phyloP scores from a whole-genome alignment of 192 early-diverging fungal genomes.

The Coemansia sp. region DNA sequence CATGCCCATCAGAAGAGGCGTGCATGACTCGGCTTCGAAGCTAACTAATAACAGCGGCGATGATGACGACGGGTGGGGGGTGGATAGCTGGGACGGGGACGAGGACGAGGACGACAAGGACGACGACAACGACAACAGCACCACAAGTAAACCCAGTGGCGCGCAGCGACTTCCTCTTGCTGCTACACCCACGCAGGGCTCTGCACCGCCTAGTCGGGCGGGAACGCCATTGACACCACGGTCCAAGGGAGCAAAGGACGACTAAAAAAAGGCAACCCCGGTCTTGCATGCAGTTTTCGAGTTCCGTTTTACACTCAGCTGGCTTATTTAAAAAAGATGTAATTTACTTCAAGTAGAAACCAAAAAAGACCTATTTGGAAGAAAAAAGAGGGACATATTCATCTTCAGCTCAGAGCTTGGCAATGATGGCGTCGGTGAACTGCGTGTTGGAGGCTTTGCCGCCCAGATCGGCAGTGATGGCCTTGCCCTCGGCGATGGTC shows the following conservation, averaged over 20 bases:
- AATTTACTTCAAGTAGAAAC: background rate
- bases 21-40: background rate
- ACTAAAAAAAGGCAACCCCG: no score
- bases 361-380: background rate
- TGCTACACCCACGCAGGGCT: slow-evolving; percentile 1
- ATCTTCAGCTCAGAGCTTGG: slow-evolving; percentile 55
- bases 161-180: slow-evolving; percentile 2
- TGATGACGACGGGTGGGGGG: slow-evolving; percentile 19
- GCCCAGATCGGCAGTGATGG: slow-evolving; percentile 88
- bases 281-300: no score
- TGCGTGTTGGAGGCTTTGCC: slow-evolving; percentile 78
- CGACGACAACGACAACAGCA: background rate
- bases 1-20: background rate
- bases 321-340: background rate
- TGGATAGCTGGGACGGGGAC: slow-evolving; percentile 28
- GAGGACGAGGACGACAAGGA: background rate
- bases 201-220: background rate
- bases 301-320: no score
- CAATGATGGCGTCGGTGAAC: slow-evolving; percentile 86
- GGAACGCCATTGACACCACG: background rate
- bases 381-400: background rate
- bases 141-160: no score
- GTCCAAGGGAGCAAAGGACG: slow-evolving; percentile 28
- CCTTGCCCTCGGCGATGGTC: slow-evolving; percentile 92
- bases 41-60: background rate